Conservation (phyloP, 1,284 basidiomycete species). For the Ustilago bromivora region DNA sequence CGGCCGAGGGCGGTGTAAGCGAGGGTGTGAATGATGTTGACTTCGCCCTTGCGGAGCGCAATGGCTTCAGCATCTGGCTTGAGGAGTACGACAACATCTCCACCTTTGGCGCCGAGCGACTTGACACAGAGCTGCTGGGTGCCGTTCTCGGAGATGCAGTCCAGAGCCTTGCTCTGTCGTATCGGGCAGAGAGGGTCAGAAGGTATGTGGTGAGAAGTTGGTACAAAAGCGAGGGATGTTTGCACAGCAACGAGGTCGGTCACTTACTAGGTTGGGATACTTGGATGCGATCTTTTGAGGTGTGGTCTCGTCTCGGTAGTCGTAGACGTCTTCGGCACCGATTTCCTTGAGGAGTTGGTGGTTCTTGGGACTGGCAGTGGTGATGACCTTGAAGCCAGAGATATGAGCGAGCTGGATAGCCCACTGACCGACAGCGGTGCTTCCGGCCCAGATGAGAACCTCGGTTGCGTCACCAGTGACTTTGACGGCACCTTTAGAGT, state of each 20-base stretch:
- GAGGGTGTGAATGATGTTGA: constrained; percentile 60
- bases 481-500: constrained; percentile 32
- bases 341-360: constrained; percentile 57
- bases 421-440: constrained; percentile 74
- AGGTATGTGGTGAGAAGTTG: background rate
- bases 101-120: constrained; percentile 51
- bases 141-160: constrained; percentile 65
- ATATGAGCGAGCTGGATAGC: constrained; percentile 69
- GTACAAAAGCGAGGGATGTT: background rate
- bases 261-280: constrained; percentile 57
- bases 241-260: background rate
- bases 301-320: constrained; percentile 72
- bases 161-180: constrained; percentile 53
- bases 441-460: constrained; percentile 74
- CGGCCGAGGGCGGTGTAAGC: constrained; percentile 57
- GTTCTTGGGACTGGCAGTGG: constrained; percentile 71
- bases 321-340: constrained; percentile 67
- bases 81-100: constrained; percentile 59
- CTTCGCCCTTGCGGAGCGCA: constrained; percentile 51
- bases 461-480: constrained; percentile 44
- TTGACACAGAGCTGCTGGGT: constrained; percentile 56
- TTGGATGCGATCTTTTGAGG: constrained; percentile 58
- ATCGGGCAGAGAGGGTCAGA: background rate
- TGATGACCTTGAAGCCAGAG: constrained; percentile 72
- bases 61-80: constrained; percentile 58